Evolutionary conservation across 306 rosid genomes (phyloP), one percentile per base, ranked within the genome.

Genomic region (Nissolia schottii): DNA sequence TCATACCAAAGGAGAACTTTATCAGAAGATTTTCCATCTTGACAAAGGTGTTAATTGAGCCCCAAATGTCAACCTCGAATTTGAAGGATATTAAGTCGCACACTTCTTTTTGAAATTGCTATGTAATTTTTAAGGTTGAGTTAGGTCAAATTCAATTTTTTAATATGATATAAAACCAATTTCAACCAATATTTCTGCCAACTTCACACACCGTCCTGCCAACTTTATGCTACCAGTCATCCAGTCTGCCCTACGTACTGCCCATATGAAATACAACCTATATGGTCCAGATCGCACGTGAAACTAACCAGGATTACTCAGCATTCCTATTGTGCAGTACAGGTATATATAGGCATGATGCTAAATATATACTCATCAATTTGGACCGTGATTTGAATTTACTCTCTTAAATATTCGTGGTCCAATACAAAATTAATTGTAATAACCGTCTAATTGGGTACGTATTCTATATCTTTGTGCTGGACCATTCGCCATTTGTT

Each of bases 211-310:
- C n/a, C n/a, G n/a, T n/a, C n/a, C n/a, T n/a, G n/a, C n/a, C n/a
- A n/a, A n/a, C n/a, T n/a, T n/a, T n/a, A n/a, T n/a, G n/a, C n/a
- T n/a, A n/a, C n/a, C n/a, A n/a, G n/a, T n/a, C n/a, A n/a, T n/a
- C n/a, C n/a, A n/a, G n/a, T n/a, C 63, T 71, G 70, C 31, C 48
- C 49, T 37, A 35, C 58, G 57, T n/a, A 75, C 48, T 2, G 14
- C 35, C 7, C 14, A 13, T 27, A 4, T n/a, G 7, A n/a, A 20
- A 34, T 29, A 58, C 24, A n/a, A n/a, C n/a, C n/a, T 28, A 70
- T 2, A 74, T 83, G 89, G 93, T 81, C 93, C 87, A 88, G 50
- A 80, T 51, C 7, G 57, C 88, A 84, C 86, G 88, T 85, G 93
- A 51, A 22, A 51, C 2, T 8, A 20, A 51, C 85, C 50, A 71